Conservation (phyloP, 176 grass and related monocot species). For the Olyra latifolia region DNA sequence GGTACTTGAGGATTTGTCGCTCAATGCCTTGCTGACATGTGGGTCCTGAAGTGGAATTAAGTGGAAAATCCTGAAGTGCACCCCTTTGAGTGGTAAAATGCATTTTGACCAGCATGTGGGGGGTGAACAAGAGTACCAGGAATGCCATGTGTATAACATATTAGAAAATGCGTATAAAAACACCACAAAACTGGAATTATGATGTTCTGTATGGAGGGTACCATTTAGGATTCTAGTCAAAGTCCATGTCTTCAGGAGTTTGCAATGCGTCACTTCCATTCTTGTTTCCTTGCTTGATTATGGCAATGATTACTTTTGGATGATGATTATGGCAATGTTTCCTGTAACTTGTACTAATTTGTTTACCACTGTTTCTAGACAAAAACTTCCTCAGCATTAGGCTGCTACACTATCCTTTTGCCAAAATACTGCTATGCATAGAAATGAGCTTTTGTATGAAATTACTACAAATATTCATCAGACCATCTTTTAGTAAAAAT, state of each 20-base stretch:
- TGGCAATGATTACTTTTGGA: background rate
- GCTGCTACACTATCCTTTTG: background rate
- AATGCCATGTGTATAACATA: background rate
- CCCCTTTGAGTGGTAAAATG: background rate
- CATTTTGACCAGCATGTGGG: slow-evolving; percentile 10
- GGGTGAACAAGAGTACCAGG: background rate
- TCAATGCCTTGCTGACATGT: background rate
- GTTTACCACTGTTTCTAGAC: slow-evolving; percentile 3
- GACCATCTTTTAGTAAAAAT: too few relatives aligned
- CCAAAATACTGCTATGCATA: background rate
- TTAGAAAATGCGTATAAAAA: background rate
- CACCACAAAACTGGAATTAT: slow-evolving; percentile 5
- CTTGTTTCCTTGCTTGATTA: background rate
- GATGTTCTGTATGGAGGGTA: background rate
- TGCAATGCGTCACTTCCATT: background rate
- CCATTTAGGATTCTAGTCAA: background rate
- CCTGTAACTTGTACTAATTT: background rate
- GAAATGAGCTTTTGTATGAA: background rate
- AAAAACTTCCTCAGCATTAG: background rate
- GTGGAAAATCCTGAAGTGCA: background rate
- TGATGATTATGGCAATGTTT: background rate
- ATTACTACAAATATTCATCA: background rate
- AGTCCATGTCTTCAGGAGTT: background rate
- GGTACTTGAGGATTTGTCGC: background rate
- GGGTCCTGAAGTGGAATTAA: background rate